Conservation (phyloP, 129 eudicot species). For the Flaveria sonorensis region DNA sequence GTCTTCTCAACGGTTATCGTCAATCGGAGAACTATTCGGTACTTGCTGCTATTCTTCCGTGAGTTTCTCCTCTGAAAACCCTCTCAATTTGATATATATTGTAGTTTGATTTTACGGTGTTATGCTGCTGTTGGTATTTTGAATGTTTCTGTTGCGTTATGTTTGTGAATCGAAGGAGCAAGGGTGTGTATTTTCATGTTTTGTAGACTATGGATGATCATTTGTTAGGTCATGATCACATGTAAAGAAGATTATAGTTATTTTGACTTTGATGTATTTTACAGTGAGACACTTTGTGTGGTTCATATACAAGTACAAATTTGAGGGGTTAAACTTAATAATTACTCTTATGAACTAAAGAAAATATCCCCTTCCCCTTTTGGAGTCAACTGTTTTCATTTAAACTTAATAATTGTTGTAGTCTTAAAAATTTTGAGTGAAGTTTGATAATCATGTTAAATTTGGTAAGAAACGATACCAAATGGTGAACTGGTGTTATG, state of each 20-base stretch:
- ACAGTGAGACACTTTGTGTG: neutral
- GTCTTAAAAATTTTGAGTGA: neutral
- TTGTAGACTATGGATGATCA: neutral
- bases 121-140: slow-evolving; percentile 14
- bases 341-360: neutral
- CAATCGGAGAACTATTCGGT: slow-evolving; percentile 52
- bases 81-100: slow-evolving; percentile 1
- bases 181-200: neutral
- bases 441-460: neutral
- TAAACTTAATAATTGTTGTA: neutral
- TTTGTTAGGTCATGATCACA: slow-evolving; percentile 13
- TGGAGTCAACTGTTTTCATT: neutral
- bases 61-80: slow-evolving; percentile 31
- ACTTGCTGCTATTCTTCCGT: slow-evolving; percentile 68
- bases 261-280: neutral
- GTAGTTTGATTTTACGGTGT: neutral
- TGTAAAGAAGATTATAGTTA: neutral
- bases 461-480: neutral
- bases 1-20: slow-evolving; percentile 41
- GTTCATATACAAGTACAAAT: neutral
- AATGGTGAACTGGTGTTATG: slow-evolving; percentile 9
- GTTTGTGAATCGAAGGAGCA: slow-evolving; percentile 2
- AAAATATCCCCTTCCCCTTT: neutral
- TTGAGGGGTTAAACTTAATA: neutral
- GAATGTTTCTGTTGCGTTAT: neutral